Base-by-base conservation (phyloP, 306 rosid genomes). In the Datisca glomerata region DNA sequence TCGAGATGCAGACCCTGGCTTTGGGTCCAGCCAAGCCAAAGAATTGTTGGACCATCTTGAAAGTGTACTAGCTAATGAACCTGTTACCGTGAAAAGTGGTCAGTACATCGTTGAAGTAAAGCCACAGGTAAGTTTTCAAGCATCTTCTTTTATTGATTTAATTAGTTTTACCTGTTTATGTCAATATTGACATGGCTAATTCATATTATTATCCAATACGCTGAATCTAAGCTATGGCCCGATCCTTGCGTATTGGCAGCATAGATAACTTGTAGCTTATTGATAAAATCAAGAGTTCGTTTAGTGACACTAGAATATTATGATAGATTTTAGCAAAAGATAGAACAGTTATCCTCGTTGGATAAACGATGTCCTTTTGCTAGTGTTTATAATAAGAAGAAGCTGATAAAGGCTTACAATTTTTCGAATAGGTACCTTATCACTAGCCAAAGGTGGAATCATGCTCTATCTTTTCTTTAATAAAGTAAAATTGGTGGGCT, bases 1-100 rank as follows among this genome's bases (percentile, higher is more conserved):
- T 56, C 78, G 58, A 13, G 86, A 78, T 59, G 86, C 86, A 1
- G 86, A 78, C 55, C 73, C 81, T 15, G 71, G 60, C 61, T 78
- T 78, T 43, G 86, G 78, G 33, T 69, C 80, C 43, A 38, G 70
- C 62, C 86, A 78, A 54, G 86, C 86, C 44, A 78, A 78, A 59
- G 86, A 78, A 60, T 22, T 78, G 64, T 56, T 73, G 53, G 86
- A 78, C 43, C 86, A 78, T 60, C 67, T 78, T 14, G 86, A 78
- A 65, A 78, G 78, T 46, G 86, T 78, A 22, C 59, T 78, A 17
- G 75, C 78, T n/a, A 78, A 78, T 44, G 81, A 78, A 57, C 86
- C 86, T 14, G 86, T 73, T 6, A 66, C 74, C 17, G 81, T 59
- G 6, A 78, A 69, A 66, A 67, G 81, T 2, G 86, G 86, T 39